Evolutionary conservation across 345 rosid genomes (phyloP).

Genomic region (Salix udensis): DNA sequence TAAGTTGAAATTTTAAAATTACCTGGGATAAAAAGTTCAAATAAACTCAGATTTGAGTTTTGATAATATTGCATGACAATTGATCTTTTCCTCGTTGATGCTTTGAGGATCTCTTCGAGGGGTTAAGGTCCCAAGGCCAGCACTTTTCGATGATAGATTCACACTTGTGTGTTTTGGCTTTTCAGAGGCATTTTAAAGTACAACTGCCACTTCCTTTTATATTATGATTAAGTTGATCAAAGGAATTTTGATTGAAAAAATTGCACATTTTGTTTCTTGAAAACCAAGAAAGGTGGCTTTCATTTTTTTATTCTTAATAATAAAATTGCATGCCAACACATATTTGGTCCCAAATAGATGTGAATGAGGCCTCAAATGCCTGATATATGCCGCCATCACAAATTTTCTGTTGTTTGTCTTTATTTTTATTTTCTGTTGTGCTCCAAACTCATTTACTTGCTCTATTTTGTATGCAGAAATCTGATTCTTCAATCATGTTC

Average conservation of each 20-base stretch:
- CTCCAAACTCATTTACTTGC: neutral
- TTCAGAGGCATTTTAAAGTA: neutral
- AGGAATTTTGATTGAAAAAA: too few relatives aligned
- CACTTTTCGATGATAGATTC: neutral
- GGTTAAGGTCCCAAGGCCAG: too few relatives aligned
- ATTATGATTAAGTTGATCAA: neutral
- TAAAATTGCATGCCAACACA: neutral
- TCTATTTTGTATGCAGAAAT: slow-evolving; percentile 8
- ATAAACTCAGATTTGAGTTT: too few relatives aligned
- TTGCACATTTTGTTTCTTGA: neutral
- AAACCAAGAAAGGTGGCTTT: neutral
- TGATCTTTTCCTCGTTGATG: too few relatives aligned
- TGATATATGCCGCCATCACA: neutral
- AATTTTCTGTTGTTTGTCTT: neutral
- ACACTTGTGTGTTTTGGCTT: neutral
- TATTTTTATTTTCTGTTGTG: neutral
- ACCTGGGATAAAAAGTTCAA: neutral
- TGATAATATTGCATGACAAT: too few relatives aligned
- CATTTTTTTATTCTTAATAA: neutral
- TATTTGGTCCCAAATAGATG: neutral
- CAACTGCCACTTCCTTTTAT: neutral
- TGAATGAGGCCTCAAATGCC: neutral
- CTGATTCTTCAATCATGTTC: slow-evolving; percentile 43
- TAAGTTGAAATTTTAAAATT: neutral
- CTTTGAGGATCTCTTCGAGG: too few relatives aligned